phyloP scores from a whole-genome alignment of 108 stramenopile genomes.

The Skeletonema grethae region DNA sequence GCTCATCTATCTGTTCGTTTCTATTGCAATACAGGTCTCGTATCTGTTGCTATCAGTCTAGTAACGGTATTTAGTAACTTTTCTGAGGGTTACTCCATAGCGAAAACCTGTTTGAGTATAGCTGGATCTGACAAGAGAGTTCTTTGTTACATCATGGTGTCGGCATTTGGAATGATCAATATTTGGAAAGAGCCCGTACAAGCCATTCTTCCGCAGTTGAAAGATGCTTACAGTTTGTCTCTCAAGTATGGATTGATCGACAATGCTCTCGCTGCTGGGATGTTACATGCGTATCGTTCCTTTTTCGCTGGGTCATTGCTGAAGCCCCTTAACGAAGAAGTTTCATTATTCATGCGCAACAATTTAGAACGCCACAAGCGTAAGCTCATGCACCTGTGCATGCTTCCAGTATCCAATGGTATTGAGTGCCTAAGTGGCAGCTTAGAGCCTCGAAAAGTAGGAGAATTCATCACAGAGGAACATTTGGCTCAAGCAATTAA shows the following conservation, averaged over 20 bases:
- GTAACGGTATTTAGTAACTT: neutral
- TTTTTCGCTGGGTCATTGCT: slow-evolving; percentile 10
- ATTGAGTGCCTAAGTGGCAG: neutral
- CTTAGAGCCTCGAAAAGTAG: neutral
- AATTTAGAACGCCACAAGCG: slow-evolving; percentile 1
- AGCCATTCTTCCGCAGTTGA: slow-evolving; percentile 1
- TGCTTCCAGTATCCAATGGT: slow-evolving; percentile 7
- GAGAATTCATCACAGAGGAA: neutral
- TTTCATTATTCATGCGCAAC: slow-evolving; percentile 4
- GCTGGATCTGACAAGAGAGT: neutral
- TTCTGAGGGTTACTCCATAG: neutral
- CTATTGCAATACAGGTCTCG: neutral
- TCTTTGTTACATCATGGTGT: neutral
- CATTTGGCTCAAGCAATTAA: neutral
- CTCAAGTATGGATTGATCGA: slow-evolving; percentile 3
- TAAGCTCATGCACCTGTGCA: neutral
- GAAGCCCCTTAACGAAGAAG: neutral
- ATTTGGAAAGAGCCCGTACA: slow-evolving; percentile 20
- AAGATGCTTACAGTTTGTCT: slow-evolving; percentile 6
- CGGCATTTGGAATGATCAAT: neutral
- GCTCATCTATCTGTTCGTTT: neutral
- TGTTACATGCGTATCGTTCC: neutral
- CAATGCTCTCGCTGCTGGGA: neutral
- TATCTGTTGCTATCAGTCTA: neutral
- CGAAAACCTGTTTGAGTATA: neutral